Evolutionary conservation across 306 rosid species (phyloP).

Genomic region (Senna tora): DNA sequence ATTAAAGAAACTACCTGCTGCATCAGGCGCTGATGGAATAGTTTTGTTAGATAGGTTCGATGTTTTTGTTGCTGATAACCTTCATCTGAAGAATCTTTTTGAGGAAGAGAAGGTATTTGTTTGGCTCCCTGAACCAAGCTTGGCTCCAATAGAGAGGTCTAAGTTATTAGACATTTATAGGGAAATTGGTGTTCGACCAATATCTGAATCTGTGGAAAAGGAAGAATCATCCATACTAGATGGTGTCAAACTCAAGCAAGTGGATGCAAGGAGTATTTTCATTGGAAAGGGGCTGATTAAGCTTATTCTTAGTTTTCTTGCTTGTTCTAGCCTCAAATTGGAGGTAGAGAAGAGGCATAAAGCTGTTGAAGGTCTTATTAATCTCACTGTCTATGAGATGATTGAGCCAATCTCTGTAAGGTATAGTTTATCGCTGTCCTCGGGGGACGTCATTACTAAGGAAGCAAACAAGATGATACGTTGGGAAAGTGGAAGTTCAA

Average conservation of each 20-base stretch:
- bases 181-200: slow-evolving; percentile 58
- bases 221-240: slow-evolving; percentile 40
- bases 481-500: slow-evolving; percentile 46
- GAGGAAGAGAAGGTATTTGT: slow-evolving; percentile 57
- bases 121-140: slow-evolving; percentile 64
- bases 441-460: slow-evolving; percentile 42
- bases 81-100: slow-evolving; percentile 64
- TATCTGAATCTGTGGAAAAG: slow-evolving; percentile 57
- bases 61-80: slow-evolving; percentile 70
- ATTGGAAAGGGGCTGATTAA: slow-evolving; percentile 52
- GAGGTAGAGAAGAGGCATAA: slow-evolving; percentile 57
- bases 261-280: slow-evolving; percentile 36
- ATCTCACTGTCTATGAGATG: slow-evolving; percentile 48
- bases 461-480: slow-evolving; percentile 46
- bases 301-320: slow-evolving; percentile 72
- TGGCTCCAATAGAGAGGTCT: slow-evolving; percentile 41
- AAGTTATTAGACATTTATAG: slow-evolving; percentile 52
- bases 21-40: slow-evolving; percentile 42
- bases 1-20: slow-evolving; percentile 61
- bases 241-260: slow-evolving; percentile 27
- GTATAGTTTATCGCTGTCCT: slow-evolving; percentile 48
- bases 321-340: slow-evolving; percentile 55
- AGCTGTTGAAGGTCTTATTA: slow-evolving; percentile 54
- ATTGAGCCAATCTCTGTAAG: slow-evolving; percentile 47
- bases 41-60: slow-evolving; percentile 50